These are phyloP conservation scores for Yamadazyma laniorum DNA, from an alignment of 805 yeast species.

Conservation along the genomic window DNA sequence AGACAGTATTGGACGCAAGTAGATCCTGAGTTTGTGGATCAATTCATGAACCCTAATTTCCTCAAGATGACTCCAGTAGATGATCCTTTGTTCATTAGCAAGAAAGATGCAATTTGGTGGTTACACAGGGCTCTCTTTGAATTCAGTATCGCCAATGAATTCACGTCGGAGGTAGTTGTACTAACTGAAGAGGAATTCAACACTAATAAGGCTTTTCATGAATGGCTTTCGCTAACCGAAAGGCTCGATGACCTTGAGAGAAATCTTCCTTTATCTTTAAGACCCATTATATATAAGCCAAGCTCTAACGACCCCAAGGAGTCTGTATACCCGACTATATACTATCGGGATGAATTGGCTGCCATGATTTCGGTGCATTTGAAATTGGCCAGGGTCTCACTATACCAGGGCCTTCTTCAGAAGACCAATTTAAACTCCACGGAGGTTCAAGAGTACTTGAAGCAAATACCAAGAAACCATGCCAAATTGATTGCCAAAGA, in stretches of 20 bases:
- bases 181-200: constrained; percentile 25
- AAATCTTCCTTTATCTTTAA: constrained; percentile 26
- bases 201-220: constrained; percentile 19
- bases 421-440: constrained; percentile 16
- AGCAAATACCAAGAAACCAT: constrained; percentile 25
- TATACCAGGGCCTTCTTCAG: constrained; percentile 27
- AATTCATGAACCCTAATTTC: constrained; percentile 11
- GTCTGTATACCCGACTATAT: constrained; percentile 29
- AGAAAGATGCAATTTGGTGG: constrained; percentile 33
- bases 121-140: constrained; percentile 28
- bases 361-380: constrained; percentile 32
- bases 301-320: constrained; percentile 16
- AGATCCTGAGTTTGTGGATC: constrained; percentile 30
- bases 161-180: constrained; percentile 24
- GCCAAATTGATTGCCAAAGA: constrained; percentile 30
- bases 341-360: constrained; percentile 34
- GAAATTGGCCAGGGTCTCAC: constrained; percentile 28
- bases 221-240: constrained; percentile 28
- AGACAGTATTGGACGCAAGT: constrained; percentile 31
- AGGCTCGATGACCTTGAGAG: constrained; percentile 28
- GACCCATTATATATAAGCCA: constrained; percentile 33
- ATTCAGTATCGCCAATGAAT: constrained; percentile 29
- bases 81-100: constrained; percentile 11
- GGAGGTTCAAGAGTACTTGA: constrained; percentile 19
- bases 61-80: neutral